Evolutionary conservation across 495 filamentous ascomycete genomes (phyloP), one percentile per base, ranked within the genome.

Genomic region (Hypoxylon lienhwacheense): DNA sequence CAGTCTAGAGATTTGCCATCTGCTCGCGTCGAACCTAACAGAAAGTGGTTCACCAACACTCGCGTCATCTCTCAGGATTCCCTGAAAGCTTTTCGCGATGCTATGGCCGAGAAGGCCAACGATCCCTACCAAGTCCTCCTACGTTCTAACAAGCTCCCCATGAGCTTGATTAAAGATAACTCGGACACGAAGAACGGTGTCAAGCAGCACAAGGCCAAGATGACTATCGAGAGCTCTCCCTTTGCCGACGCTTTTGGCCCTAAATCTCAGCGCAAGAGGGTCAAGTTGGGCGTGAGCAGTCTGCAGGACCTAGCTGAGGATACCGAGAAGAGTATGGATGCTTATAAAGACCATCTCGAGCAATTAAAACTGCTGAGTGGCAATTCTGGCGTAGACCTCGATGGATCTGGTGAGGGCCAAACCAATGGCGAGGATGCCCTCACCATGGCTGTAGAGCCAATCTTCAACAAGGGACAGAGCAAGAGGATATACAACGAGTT

Each of bases 401-500:
- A 84, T 20, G 70, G 57, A 25, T 68, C 66, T 41, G 70, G 61
- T 15, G 61, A 62, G 16, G 41, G 62, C 8, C 75, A 75, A 49
- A 70, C 73, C 19, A 72, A 74, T 3, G 69, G 71, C 7, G 80
- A 81, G 24, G 79, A 79, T 20, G 61, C 73, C 29, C 70, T 88
- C 11, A 79, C 83, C 2, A 85, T 82, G 33, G 89, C 91, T 15
- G 78, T 86, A 51, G 93, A 98, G 62, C 81, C 90, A 17, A 87
- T 98, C 41, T 98, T 98, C 73, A 84, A 75, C 41, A 98, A 98
- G 75, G 93, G 93, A 11, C 89, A 95, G 68, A 88, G 84, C 57
- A 95, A 93, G 70, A 79, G 93, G 39, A 98, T 98, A 59, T 97
- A 91, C 91, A 97, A 97, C 70, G 93, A 98, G 63, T 70, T 98